Conservation (phyloP, 805 yeast species). For the Brettanomyces nanus region DNA sequence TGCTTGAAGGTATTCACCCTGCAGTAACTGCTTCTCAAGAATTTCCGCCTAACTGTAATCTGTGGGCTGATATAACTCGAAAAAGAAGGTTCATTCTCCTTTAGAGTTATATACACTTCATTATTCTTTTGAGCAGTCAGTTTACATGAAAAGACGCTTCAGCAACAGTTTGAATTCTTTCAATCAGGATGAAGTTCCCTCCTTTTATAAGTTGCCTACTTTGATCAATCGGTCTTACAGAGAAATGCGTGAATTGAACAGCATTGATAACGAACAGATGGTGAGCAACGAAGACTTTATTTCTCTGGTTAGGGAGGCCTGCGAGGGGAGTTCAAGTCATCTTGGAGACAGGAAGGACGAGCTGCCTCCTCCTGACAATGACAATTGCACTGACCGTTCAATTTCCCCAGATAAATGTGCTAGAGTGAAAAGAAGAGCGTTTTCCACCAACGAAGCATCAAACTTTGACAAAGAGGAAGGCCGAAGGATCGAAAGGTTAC, state of each 20-base stretch:
- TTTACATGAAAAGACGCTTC: no score
- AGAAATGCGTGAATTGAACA: constrained; percentile 14
- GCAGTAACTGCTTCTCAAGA: no score
- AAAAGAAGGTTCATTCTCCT: no score
- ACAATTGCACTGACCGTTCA: no score
- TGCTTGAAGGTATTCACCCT: no score
- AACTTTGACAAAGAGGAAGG: constrained; percentile 41
- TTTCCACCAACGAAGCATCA: constrained; percentile 57
- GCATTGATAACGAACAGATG: constrained; percentile 24
- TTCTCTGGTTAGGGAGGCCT: not conserved
- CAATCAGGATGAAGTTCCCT: constrained; percentile 9
- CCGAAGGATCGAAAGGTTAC: constrained; percentile 8
- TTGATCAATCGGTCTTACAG: constrained; percentile 12
- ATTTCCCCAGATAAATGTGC: no score
- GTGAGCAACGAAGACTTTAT: constrained; percentile 18
- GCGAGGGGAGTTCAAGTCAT: not conserved
- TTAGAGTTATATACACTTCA: no score
- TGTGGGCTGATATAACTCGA: no score
- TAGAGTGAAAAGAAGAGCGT: constrained; percentile 39
- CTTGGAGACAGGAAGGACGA: not conserved
- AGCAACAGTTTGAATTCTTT: no score
- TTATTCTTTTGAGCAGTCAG: no score
- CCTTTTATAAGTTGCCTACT: constrained; percentile 13
- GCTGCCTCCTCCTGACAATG: not conserved
- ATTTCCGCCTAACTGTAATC: no score